Conservation (phyloP, 2,329 filamentous ascomycete species). For the Colletotrichum somersetense region DNA sequence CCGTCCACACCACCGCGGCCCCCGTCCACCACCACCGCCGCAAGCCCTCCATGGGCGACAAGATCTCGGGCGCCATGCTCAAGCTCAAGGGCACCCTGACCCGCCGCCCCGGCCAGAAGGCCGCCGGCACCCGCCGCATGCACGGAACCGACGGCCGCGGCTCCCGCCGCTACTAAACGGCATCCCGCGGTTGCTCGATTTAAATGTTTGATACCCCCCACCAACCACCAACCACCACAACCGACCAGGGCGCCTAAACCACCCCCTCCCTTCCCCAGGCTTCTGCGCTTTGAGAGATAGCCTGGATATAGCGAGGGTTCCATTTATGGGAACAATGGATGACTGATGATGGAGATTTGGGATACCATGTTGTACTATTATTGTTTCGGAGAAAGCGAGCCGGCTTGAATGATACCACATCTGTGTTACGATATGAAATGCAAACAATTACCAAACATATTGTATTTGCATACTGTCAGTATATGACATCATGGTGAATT, state of each 20-base stretch:
- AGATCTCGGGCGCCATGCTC: conserved; percentile 81
- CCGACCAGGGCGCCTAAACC: background rate
- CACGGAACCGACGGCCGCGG: conserved; percentile 79
- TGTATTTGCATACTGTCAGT: background rate
- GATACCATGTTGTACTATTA: conserved; percentile 33
- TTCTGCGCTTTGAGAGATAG: background rate
- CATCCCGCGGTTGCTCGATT: too few relatives aligned
- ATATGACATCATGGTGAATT: background rate
- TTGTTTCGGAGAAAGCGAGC: conserved; percentile 11
- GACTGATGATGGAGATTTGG: conserved; percentile 12
- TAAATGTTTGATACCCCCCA: background rate
- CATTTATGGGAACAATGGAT: conserved; percentile 16
- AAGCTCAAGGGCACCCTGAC: conserved; percentile 80
- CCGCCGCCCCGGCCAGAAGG: conserved; percentile 72
- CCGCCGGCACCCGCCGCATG: conserved; percentile 80
- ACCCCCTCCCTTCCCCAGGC: too few relatives aligned
- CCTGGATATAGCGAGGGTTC: background rate
- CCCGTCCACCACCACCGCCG: conserved; percentile 74
- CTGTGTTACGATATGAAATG: conserved; percentile 24
- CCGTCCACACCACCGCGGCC: conserved; percentile 40
- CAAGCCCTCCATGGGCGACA: conserved; percentile 78
- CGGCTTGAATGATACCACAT: conserved; percentile 32
- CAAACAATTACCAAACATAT: background rate
- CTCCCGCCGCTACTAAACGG: conserved; percentile 51
- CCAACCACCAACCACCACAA: background rate